Conservation (phyloP, 768 basidiomycete genomes). For the Gautieria morchelliformis region DNA sequence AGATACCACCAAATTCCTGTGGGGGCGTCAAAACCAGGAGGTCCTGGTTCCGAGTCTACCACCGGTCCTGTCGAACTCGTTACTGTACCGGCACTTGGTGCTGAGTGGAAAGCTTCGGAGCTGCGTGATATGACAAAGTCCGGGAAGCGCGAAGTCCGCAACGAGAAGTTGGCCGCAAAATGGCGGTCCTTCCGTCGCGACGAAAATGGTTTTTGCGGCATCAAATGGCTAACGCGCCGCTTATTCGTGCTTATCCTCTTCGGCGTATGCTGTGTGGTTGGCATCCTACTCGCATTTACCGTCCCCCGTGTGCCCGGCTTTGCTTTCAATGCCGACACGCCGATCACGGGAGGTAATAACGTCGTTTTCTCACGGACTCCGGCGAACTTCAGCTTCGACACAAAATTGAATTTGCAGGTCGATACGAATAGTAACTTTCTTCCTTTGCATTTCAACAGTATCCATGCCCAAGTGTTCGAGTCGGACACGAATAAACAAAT, state of each 20-base stretch:
- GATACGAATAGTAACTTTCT: constrained; percentile 69
- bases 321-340: constrained; percentile 45
- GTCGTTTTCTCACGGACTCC: constrained; percentile 64
- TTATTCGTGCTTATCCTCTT: constrained; percentile 63
- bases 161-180: constrained; percentile 40
- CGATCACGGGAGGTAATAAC: constrained; percentile 31
- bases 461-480: constrained; percentile 65
- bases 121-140: constrained; percentile 67
- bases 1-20: constrained; percentile 7
- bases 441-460: constrained; percentile 60
- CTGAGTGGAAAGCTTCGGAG: constrained; percentile 83
- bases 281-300: constrained; percentile 63
- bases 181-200: constrained; percentile 65
- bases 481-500: constrained; percentile 54
- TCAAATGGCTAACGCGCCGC: constrained; percentile 58
- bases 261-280: constrained; percentile 45
- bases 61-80: constrained; percentile 69
- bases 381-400: constrained; percentile 87
- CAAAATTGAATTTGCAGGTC: constrained; percentile 61
- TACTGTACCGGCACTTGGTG: constrained; percentile 83
- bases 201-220: constrained; percentile 71
- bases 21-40: constrained; percentile 26
- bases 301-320: constrained; percentile 78
- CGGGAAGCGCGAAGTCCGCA: constrained; percentile 43
- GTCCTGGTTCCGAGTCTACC: constrained; percentile 7